Evolutionary conservation across 2,329 filamentous ascomycete genomes (phyloP).

Genomic region (Xylariomycetidae sp.): DNA sequence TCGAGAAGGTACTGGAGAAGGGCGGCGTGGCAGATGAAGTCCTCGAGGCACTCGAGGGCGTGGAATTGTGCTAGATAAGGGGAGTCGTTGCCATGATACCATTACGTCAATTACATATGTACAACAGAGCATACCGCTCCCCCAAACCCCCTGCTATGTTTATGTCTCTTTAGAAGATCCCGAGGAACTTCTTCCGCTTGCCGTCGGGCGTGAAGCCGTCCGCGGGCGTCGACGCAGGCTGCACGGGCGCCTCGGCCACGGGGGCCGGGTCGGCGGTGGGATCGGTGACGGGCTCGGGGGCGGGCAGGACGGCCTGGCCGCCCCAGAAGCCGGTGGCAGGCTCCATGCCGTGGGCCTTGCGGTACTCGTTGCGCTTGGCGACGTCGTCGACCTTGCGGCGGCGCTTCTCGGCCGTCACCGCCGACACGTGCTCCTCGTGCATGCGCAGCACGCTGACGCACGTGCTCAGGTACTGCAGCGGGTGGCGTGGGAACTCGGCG

Average conservation of each 20-base stretch:
- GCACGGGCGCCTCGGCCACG: neutral
- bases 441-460: conserved; percentile 69
- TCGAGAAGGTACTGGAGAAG: conserved; percentile 67
- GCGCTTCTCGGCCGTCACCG: conserved; percentile 64
- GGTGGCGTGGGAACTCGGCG: conserved; percentile 63
- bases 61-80: conserved; percentile 40
- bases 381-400: conserved; percentile 75
- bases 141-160: neutral
- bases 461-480: conserved; percentile 58
- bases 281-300: too few species aligned
- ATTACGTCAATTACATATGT: conserved; percentile 5
- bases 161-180: conserved; percentile 58
- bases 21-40: conserved; percentile 84
- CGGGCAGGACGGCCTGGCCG: conserved; percentile 14
- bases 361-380: conserved; percentile 77
- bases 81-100: conserved; percentile 15
- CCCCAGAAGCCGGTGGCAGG: conserved; percentile 19
- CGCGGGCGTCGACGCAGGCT: conserved; percentile 13
- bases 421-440: conserved; percentile 66
- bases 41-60: conserved; percentile 70
- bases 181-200: conserved; percentile 74
- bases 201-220: conserved; percentile 15
- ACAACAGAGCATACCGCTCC: conserved; percentile 1
- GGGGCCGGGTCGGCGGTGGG: conserved; percentile 1
- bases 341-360: conserved; percentile 79